These are phyloP conservation scores for Puccinia coronata DNA, from an alignment of 1,284 basidiomycete species.

Conservation along the genomic window DNA sequence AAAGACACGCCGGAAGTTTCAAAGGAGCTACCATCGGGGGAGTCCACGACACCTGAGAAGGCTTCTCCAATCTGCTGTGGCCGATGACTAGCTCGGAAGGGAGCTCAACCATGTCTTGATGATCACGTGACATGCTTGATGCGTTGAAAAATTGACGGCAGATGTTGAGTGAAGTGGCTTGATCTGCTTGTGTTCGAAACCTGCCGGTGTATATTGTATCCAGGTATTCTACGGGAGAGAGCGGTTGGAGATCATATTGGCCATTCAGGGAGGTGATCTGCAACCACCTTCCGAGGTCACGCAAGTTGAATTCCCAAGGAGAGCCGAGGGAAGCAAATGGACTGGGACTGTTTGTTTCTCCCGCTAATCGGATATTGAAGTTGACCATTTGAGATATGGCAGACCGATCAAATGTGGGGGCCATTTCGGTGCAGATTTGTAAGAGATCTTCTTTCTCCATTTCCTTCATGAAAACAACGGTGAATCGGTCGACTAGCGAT, in stretches of 20 bases:
- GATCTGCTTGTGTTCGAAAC: slow-evolving; percentile 75
- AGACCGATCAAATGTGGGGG: slow-evolving; percentile 66
- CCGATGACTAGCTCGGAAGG: slow-evolving; percentile 39
- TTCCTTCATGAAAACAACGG: slow-evolving; percentile 91
- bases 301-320: slow-evolving; percentile 99
- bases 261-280: slow-evolving; percentile 59
- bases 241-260: slow-evolving; percentile 58
- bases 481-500: slow-evolving; percentile 97
- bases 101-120: slow-evolving; percentile 55
- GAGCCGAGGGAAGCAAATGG: slow-evolving; percentile 78
- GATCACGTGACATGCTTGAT: slow-evolving; percentile 55
- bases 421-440: slow-evolving; percentile 75
- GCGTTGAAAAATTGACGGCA: slow-evolving; percentile 68
- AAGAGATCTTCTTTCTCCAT: slow-evolving; percentile 77
- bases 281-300: slow-evolving; percentile 89
- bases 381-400: slow-evolving; percentile 70
- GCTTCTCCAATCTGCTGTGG: slow-evolving; percentile 37
- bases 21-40: slow-evolving; percentile 26
- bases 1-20: slow-evolving; percentile 21
- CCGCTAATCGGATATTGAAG: slow-evolving; percentile 75
- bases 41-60: neutral
- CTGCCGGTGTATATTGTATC: slow-evolving; percentile 78
- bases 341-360: slow-evolving; percentile 70
- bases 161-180: slow-evolving; percentile 65
- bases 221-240: slow-evolving; percentile 69